Evolutionary conservation across 2,329 filamentous ascomycete genomes (phyloP).

Genomic region (Beauveria asiatica): DNA sequence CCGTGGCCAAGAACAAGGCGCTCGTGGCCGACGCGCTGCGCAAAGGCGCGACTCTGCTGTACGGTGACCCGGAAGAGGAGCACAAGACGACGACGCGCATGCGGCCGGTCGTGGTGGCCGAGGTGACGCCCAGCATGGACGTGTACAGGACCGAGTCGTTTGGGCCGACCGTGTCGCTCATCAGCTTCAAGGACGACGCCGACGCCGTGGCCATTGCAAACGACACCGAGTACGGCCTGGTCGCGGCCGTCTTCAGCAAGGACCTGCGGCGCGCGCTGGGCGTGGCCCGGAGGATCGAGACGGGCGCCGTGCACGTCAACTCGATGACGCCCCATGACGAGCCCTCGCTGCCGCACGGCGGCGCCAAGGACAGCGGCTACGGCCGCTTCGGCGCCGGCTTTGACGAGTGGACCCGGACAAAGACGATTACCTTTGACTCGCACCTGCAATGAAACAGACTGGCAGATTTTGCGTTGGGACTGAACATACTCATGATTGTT

Average conservation of each 20-base stretch:
- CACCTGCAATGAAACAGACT: background rate
- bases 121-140: conserved; percentile 51
- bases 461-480: background rate
- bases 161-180: conserved; percentile 58
- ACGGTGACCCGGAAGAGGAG: conserved; percentile 24
- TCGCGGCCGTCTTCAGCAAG: conserved; percentile 59
- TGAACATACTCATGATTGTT: too few species aligned
- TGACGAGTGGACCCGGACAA: conserved; percentile 11
- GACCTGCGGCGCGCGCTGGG: conserved; percentile 49
- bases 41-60: conserved; percentile 49
- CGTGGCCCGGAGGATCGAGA: conserved; percentile 50
- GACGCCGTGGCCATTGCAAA: conserved; percentile 69
- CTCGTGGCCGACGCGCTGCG: conserved; percentile 43
- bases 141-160: conserved; percentile 65
- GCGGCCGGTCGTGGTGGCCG: conserved; percentile 55
- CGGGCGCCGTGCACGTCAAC: conserved; percentile 56
- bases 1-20: conserved; percentile 9
- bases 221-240: conserved; percentile 67
- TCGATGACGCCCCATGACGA: conserved; percentile 55
- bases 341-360: conserved; percentile 50
- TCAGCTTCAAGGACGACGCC: conserved; percentile 54
- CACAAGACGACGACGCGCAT: conserved; percentile 27
- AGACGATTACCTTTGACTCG: conserved; percentile 10
- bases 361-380: conserved; percentile 52
- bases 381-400: conserved; percentile 41